phyloP scores from a whole-genome alignment of 768 basidiomycete genomes.

The Termitomyces sp. region DNA sequence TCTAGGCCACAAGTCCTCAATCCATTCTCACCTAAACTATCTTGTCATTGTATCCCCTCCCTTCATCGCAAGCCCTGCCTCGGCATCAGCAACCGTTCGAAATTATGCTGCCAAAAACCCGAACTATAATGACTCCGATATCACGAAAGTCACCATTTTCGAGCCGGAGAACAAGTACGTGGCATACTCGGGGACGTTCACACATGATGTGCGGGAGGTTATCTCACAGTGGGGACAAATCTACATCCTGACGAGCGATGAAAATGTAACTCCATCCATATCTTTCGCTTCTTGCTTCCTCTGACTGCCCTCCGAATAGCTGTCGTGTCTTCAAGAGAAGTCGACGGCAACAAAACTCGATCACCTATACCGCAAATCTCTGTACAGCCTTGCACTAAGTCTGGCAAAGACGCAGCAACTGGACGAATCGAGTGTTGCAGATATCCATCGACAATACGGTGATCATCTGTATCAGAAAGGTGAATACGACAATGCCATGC shows the following conservation, averaged over 20 bases:
- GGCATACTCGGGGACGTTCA: constrained; percentile 79
- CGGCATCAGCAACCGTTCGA: constrained; percentile 73
- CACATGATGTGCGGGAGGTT: constrained; percentile 80
- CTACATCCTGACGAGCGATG: constrained; percentile 77
- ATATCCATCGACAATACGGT: constrained; percentile 88
- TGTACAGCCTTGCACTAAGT: constrained; percentile 78
- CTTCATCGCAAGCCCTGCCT: constrained; percentile 61
- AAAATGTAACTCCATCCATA: constrained; percentile 50
- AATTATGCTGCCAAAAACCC: constrained; percentile 59
- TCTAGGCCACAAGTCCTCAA: constrained; percentile 72
- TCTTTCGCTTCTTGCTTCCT: not conserved
- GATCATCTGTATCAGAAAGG: constrained; percentile 89
- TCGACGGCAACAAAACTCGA: constrained; percentile 84
- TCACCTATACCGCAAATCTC: constrained; percentile 75
- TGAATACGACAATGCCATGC: constrained; percentile 92
- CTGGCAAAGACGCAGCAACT: constrained; percentile 80
- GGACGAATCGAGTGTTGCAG: constrained; percentile 72
- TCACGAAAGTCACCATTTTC: constrained; percentile 81
- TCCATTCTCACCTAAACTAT: constrained; percentile 78
- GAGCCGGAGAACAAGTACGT: constrained; percentile 92
- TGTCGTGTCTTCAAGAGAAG: constrained; percentile 71
- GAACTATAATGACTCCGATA: constrained; percentile 50
- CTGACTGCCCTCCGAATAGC: constrained; percentile 31
- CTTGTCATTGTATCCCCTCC: constrained; percentile 90
- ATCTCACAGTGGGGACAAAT: constrained; percentile 81